Base-by-base conservation (phyloP, 129 eudicot species). In the Rutidosis leptorrhynchoides region DNA sequence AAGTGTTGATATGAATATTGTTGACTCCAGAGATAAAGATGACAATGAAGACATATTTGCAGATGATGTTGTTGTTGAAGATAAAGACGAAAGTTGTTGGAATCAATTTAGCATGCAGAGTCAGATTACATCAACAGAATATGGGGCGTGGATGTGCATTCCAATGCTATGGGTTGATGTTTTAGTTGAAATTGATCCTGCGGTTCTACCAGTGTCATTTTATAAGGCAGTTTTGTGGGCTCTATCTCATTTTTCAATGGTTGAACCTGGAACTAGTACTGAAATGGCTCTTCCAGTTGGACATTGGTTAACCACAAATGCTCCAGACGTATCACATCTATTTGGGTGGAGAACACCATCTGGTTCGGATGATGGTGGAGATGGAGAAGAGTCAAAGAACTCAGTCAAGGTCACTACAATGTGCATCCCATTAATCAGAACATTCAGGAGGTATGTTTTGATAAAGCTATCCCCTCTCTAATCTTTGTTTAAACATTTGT, bases 91-190 rank as follows among this genome's bases (percentile, higher is more conserved):
- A 65, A 80, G 86, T 79, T 88, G 96, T 80, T 92, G 96, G 98
- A 83, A 77, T 61, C 85, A 63, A 53, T 92, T 85, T 68, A 86
- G 67, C 37, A 26, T 77, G 49, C 95, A 83, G 81, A 74, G 82
- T 81, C 83, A 77, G 75, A 73, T 73, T 20, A 67, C 82, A 37
- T 62, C 81, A 40, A 62, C 48, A 20, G 91, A 78, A 45, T 83
- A 45, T 61, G 82, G 70, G 72, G 71, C 30, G 62, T 92, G 98
- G 98, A 81, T 92, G 96, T 92, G 98, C 73, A 75, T 82, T 59
- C 98, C 98, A 45, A 88, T 85, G 95, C 70, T 92, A 26, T 92
- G 98, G 98, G 75, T 74, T 72, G 95, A 88, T 74, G 89, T 92
- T 42, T 79, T 92, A 73, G 83, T 83, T 67, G 96, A 86, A 77